A percentile compares a stretch with the other conserved stretches of the same genome.
Evolutionary conservation across 1,284 basidiomycete species (phyloP).

Genomic region (Agaricales sp.): DNA sequence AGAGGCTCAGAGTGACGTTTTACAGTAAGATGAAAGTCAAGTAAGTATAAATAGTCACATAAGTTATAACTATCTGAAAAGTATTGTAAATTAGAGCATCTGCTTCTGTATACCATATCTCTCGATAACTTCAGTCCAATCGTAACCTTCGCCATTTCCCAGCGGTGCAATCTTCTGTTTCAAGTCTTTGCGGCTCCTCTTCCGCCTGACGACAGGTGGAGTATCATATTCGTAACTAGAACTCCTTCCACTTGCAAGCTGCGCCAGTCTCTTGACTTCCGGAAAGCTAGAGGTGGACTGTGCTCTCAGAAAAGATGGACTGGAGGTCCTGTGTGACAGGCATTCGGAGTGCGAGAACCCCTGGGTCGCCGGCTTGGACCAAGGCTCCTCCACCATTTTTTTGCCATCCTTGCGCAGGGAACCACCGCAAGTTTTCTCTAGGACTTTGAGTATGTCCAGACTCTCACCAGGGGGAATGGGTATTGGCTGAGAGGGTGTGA

Average conservation of each 20-base stretch:
- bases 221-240: conserved; percentile 18
- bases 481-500: conserved; percentile 85
- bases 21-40: too few relatives aligned
- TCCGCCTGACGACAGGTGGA: conserved; percentile 9
- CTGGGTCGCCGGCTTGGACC: conserved; percentile 37
- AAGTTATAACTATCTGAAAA: background rate
- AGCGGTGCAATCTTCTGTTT: conserved; percentile 10
- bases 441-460: conserved; percentile 60
- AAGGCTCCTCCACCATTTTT: conserved; percentile 36
- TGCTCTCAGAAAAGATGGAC: conserved; percentile 57
- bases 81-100: background rate
- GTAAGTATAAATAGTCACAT: background rate
- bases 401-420: conserved; percentile 48
- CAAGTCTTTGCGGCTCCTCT: conserved; percentile 11
- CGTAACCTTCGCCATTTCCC: conserved; percentile 26
- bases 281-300: conserved; percentile 61
- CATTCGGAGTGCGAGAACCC: conserved; percentile 25
- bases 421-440: conserved; percentile 59
- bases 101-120: background rate
- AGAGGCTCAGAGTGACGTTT: too few relatives aligned
- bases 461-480: conserved; percentile 83
- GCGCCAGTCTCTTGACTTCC: conserved; percentile 58
- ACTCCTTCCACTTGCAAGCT: conserved; percentile 32
- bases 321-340: conserved; percentile 49
- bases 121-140: conserved; percentile 29